Conservation (phyloP, 768 basidiomycete species). For the Mycena metata region DNA sequence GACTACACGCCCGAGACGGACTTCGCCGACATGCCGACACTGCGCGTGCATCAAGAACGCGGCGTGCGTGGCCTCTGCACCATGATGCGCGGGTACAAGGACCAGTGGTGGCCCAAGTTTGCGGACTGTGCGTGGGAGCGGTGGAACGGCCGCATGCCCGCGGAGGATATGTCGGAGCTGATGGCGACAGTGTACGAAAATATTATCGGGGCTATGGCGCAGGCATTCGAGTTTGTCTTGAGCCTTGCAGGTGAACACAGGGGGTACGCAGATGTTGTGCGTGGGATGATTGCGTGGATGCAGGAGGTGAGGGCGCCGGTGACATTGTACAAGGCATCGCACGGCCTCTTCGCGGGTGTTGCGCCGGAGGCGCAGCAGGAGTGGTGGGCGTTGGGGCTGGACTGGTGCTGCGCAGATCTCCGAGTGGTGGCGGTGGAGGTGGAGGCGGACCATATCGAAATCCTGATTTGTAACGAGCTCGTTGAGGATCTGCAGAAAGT, state of each 20-base stretch:
- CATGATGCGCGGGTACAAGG: constrained; percentile 4
- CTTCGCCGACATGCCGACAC: constrained; percentile 5
- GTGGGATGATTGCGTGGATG: constrained; percentile 14
- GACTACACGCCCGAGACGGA: constrained; percentile 11
- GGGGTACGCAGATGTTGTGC: constrained; percentile 16
- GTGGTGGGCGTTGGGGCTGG: constrained; percentile 13
- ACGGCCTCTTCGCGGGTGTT: not conserved
- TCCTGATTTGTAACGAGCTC: no score
- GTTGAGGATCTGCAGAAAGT: no score
- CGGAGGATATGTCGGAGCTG: constrained; percentile 19
- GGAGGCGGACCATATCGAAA: no score
- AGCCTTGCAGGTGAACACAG: constrained; percentile 2
- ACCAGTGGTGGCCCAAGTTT: constrained; percentile 18
- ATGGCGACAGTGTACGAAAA: constrained; percentile 18
- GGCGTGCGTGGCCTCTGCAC: constrained; percentile 4
- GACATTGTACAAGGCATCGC: constrained; percentile 14
- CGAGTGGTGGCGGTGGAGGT: constrained; percentile 23
- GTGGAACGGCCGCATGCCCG: constrained; percentile 13
- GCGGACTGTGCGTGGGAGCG: constrained; percentile 7
- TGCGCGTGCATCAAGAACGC: constrained; percentile 5
- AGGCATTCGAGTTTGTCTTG: constrained; percentile 18
- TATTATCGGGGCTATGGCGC: not conserved
- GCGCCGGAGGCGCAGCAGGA: constrained; percentile 13
- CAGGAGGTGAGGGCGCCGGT: constrained; percentile 12
- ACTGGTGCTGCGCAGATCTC: constrained; percentile 7